phyloP scores from a whole-genome alignment of 2,329 filamentous ascomycete species.

The Parasarocladium wereldwijsianum region DNA sequence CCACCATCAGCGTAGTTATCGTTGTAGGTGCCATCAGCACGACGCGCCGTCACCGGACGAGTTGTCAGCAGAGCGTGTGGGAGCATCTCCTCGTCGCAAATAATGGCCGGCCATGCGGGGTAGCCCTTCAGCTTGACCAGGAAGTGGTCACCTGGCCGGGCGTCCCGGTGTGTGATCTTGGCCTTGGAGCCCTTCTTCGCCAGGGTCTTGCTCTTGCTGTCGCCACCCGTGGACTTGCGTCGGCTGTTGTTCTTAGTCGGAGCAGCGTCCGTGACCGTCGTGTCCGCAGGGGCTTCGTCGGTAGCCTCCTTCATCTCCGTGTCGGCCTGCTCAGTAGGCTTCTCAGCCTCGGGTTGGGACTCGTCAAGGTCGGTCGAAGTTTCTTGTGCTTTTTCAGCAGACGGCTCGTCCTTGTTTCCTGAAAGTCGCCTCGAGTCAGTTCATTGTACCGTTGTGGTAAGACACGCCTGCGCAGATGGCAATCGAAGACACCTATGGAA shows the following conservation, averaged over 20 bases:
- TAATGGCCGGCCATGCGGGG: slow-evolving; percentile 84
- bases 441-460: neutral
- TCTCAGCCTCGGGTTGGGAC: slow-evolving; percentile 12
- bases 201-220: slow-evolving; percentile 63
- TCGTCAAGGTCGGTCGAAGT: slow-evolving; percentile 11
- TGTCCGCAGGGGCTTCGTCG: slow-evolving; percentile 10
- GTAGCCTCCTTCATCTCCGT: slow-evolving; percentile 35
- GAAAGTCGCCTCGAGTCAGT: neutral
- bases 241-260: slow-evolving; percentile 30
- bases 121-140: slow-evolving; percentile 90
- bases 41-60: slow-evolving; percentile 72
- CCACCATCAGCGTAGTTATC: slow-evolving; percentile 79
- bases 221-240: slow-evolving; percentile 60
- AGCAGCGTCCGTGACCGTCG: slow-evolving; percentile 9
- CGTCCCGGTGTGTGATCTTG: slow-evolving; percentile 58
- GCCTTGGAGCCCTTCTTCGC: slow-evolving; percentile 73
- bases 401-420: slow-evolving; percentile 6
- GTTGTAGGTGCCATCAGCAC: slow-evolving; percentile 72
- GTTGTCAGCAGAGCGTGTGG: slow-evolving; percentile 60
- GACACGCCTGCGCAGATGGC: neutral
- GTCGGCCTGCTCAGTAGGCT: slow-evolving; percentile 20
- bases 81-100: slow-evolving; percentile 91
- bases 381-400: slow-evolving; percentile 13
- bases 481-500: too few species aligned
- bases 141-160: slow-evolving; percentile 81